Base-by-base conservation (phyloP, 2,329 filamentous ascomycete genomes). In the Calonectria honghensis region DNA sequence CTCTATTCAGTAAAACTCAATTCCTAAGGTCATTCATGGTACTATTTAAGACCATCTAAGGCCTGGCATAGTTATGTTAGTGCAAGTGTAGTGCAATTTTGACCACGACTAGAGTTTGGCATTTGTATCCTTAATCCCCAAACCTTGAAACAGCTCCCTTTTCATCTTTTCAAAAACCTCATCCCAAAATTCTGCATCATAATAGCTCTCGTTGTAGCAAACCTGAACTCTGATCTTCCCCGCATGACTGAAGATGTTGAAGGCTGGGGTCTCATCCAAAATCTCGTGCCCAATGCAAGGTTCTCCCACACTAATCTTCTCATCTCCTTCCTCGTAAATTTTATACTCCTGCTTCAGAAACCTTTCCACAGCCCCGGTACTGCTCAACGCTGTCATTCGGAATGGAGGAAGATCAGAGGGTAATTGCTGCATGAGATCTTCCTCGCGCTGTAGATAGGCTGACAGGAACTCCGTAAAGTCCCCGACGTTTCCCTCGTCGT, bases 161-260 rank as follows among this genome's bases (percentile, higher is more conserved):
- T 41, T 61, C 0, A 61, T 20, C 10, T 41, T 61, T 3, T 39
- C 57, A 1, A 61, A 29, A 9, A 61, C n/a, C 13, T 61, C 57
- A 29, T 61, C 35, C 57, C 57, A 61, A 10, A 61, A 61, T 11
- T 14, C 57, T 16, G 11, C n/a, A 16, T 27, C n/a, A 29, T 61
- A 61, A 18, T 61, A 61, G 5, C 35, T 37, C 57, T 61, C 57
- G 14, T 61, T 61, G 13, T 61, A 61, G 16, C 57, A 61, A 41
- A 41, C 57, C 35, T 61, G 57, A 10, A 61, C n/a, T 20, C 57
- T 39, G 1, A 61, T 61, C 35, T 61, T 41, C 10, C 35, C 57
- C 4, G n/a, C 35, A 61, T 61, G 35, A 2, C 57, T 61, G 24
- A 41, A 61, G 13, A 61, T 35, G 10, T 61, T 61, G 11, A 18